Conservation (phyloP, 371 early-diverging fungal genomes). For the Paraphysoderma sedebokerense region DNA sequence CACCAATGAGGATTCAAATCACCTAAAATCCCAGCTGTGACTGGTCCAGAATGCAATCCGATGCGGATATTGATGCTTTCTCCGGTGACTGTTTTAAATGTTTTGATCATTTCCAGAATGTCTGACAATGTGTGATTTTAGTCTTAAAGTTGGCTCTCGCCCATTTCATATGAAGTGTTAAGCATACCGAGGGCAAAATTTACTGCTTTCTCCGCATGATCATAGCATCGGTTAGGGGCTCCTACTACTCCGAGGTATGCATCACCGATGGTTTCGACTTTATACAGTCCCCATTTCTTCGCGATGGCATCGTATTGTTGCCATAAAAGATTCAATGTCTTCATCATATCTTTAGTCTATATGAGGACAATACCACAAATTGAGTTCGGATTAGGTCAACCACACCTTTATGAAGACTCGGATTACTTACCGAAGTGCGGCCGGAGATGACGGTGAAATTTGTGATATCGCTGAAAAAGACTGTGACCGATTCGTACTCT, state of each 20-base stretch:
- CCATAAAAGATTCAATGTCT: conserved; percentile 17
- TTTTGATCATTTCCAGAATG: conserved; percentile 12
- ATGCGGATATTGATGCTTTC: conserved; percentile 15
- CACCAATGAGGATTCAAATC: conserved; percentile 22
- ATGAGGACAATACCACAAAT: no score
- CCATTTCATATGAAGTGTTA: no score
- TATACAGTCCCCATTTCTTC: conserved; percentile 19
- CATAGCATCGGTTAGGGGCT: conserved; percentile 9
- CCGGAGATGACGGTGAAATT: conserved; percentile 10
- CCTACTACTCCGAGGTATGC: conserved; percentile 20
- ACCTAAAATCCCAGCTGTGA: conserved; percentile 21
- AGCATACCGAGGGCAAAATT: conserved; percentile 14
- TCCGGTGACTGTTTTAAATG: conserved; percentile 11
- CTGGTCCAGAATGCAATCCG: conserved; percentile 21
- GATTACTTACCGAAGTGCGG: conserved; percentile 4
- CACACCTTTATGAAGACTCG: no score
- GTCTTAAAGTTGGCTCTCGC: not conserved
- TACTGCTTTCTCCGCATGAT: conserved; percentile 14
- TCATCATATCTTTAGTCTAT: conserved; percentile 15
- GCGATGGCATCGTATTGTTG: conserved; percentile 15
- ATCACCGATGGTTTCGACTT: conserved; percentile 24
- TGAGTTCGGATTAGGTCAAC: not conserved
- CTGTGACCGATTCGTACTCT: conserved; percentile 14
- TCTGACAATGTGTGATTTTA: conserved; percentile 7
- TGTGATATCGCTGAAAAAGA: conserved; percentile 19